A percentile compares a stretch with the other conserved stretches of the same genome.
Conservation (phyloP, 331 rosid genomes). For the Cucumis variabilis region DNA sequence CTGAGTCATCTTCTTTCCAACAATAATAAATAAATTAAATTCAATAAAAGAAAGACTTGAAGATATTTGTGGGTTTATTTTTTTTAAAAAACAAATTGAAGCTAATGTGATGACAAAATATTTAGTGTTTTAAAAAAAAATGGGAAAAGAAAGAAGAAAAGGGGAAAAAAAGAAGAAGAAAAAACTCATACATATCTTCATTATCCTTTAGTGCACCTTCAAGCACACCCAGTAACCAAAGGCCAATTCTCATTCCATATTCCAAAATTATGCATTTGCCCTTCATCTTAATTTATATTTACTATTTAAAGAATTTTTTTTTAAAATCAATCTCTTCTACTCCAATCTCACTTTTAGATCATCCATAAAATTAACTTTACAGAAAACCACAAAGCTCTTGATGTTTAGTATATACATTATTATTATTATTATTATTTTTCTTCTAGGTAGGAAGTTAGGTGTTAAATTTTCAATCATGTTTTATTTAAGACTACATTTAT, state of each 20-base stretch:
- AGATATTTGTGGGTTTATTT: too few species aligned
- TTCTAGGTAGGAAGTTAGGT: neutral
- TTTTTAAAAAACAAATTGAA: neutral
- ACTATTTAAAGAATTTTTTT: neutral
- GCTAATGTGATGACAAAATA: neutral
- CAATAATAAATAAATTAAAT: neutral
- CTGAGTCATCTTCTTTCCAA: neutral
- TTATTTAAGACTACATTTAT: neutral
- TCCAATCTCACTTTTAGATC: too few species aligned
- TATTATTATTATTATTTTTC: too few species aligned
- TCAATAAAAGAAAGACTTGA: too few species aligned
- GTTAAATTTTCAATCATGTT: neutral
- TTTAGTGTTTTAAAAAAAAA: too few species aligned
- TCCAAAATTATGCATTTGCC: conserved; percentile 25
- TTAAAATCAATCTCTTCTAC: neutral
- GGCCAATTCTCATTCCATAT: conserved; percentile 4
- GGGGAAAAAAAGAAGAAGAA: too few species aligned
- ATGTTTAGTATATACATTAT: too few species aligned
- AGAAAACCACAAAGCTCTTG: too few species aligned
- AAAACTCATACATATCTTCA: neutral
- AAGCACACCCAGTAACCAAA: conserved; percentile 20
- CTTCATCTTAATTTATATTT: neutral
- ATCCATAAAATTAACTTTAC: too few species aligned
- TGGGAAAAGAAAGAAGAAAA: too few species aligned
- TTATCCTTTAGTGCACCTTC: conserved; percentile 22